Base-by-base conservation (phyloP, 139 green algal species). In the Micractinium sp. region DNA sequence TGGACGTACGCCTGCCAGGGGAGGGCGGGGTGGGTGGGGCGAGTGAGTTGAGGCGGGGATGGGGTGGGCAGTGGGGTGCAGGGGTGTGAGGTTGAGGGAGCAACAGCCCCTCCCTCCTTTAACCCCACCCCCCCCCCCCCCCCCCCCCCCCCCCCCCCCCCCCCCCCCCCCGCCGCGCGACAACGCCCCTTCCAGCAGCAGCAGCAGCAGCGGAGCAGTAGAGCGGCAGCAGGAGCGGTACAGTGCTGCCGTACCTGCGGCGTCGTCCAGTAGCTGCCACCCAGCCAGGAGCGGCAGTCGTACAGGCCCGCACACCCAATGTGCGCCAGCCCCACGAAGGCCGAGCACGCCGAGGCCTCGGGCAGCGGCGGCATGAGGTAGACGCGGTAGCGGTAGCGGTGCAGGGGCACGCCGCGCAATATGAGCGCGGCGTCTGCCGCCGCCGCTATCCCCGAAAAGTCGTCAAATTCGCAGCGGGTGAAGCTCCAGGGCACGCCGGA, bases 211-310 rank as follows among this genome's bases (percentile, higher is more conserved):
- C 47, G 47, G 47, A 5, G 47, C 47, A 56, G 47, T 9, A 56
- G 47, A 9, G 47, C 47, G 9, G 47, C 47, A 56, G n/a, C n/a
- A n/a, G n/a, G n/a, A n/a, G n/a, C n/a, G n/a, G n/a, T 56, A 5
- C 47, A 5, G 47, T 9, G 47, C 47, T 5, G 7, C 47, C 47
- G 47, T 56, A 56, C 47, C 63, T 71, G 33, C 36, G 47, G 5
- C 47, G 47, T 53, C 16, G 29, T 86, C 63, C 83, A 47, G 2
- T 89, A 66, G 81, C 88, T 79, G 31, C 85, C 89, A 5, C 47
- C 66, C 53, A 88, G 66, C 89, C 89, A 92, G 3, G 61, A 80
- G 53, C 89, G 80, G 85, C 89, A 92, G 33, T 88, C 53, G 2
- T 5, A 56, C 7, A 16, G 5, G 47, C 7, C 15, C 41, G 35